phyloP scores from a whole-genome alignment of 1,139 yeast species.

The Ogataea hybrid region DNA sequence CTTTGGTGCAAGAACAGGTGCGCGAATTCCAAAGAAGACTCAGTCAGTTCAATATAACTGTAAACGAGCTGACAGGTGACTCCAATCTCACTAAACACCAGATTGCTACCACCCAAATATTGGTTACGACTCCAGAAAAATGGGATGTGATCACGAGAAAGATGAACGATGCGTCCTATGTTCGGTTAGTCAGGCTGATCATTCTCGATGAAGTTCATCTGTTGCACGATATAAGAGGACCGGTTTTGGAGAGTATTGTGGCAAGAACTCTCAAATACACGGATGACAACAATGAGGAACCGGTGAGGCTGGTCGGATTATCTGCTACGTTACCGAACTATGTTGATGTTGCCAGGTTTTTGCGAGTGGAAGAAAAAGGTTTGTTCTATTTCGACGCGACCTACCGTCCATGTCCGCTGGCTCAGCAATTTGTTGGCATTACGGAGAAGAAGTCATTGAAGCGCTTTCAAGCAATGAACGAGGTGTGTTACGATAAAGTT shows the following conservation, averaged over 20 bases:
- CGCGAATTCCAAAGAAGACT: conserved; percentile 78
- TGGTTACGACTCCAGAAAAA: conserved; percentile 78
- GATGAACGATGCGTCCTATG: conserved; percentile 58
- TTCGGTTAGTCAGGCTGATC: conserved; percentile 64
- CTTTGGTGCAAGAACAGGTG: conserved; percentile 93
- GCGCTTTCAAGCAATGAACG: conserved; percentile 79
- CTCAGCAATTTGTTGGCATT: conserved; percentile 84
- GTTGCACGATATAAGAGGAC: conserved; percentile 93
- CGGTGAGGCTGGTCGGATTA: conserved; percentile 74
- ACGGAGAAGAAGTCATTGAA: conserved; percentile 84
- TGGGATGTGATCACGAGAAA: conserved; percentile 97
- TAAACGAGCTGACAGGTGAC: conserved; percentile 91
- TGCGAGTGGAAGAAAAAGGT: conserved; percentile 63
- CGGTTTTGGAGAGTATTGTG: conserved; percentile 86
- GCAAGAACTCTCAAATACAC: conserved; percentile 64
- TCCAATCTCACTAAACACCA: conserved; percentile 75
- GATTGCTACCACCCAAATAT: conserved; percentile 72
- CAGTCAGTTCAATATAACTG: conserved; percentile 64
- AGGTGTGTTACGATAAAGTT: conserved; percentile 84
- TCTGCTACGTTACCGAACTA: conserved; percentile 96
- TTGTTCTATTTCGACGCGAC: conserved; percentile 78
- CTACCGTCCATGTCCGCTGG: conserved; percentile 89
- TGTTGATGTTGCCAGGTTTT: conserved; percentile 78
- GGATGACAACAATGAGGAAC: conserved; percentile 39
- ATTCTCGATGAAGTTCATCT: conserved; percentile 93